Evolutionary conservation across 345 rosid genomes (phyloP).

Genomic region (Ceriops zippeliana): DNA sequence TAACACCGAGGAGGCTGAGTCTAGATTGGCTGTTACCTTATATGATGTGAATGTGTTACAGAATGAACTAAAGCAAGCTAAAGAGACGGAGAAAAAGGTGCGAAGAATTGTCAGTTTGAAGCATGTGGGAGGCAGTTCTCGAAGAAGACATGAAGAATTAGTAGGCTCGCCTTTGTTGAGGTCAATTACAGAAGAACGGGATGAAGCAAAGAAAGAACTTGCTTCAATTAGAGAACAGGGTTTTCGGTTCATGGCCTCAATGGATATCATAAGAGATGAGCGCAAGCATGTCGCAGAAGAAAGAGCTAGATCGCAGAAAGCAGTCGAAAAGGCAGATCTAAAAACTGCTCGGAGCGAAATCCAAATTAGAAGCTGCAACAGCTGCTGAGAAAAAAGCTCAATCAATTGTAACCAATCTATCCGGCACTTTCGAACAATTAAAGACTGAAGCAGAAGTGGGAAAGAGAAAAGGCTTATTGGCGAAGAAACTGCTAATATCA

Average conservation of each 20-base stretch:
- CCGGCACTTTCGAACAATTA: conserved; percentile 51
- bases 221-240: conserved; percentile 48
- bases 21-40: conserved; percentile 49
- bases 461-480: conserved; percentile 44
- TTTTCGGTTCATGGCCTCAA: conserved; percentile 52
- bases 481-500: conserved; percentile 47
- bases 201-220: conserved; percentile 60
- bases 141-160: conserved; percentile 12
- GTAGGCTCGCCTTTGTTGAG: conserved; percentile 29
- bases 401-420: conserved; percentile 42
- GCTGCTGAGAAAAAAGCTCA: conserved; percentile 53
- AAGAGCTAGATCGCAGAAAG: conserved; percentile 38
- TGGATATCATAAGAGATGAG: conserved; percentile 70
- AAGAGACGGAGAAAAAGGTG: conserved; percentile 38
- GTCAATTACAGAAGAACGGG: conserved; percentile 46
- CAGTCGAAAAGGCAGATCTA: conserved; percentile 41
- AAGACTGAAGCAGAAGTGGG: conserved; percentile 52
- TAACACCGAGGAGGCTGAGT: conserved; percentile 45
- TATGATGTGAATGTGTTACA: conserved; percentile 53
- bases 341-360: conserved; percentile 68
- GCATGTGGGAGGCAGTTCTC: conserved; percentile 16
- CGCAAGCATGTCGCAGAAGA: conserved; percentile 47
- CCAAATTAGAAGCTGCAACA: conserved; percentile 47
- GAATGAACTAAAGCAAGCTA: conserved; percentile 49
- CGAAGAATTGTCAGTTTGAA: conserved; percentile 32